Evolutionary conservation across 2,329 filamentous ascomycete species (phyloP), one percentile per base, ranked within the genome.

Genomic region (Thielaviopsis cerberus): DNA sequence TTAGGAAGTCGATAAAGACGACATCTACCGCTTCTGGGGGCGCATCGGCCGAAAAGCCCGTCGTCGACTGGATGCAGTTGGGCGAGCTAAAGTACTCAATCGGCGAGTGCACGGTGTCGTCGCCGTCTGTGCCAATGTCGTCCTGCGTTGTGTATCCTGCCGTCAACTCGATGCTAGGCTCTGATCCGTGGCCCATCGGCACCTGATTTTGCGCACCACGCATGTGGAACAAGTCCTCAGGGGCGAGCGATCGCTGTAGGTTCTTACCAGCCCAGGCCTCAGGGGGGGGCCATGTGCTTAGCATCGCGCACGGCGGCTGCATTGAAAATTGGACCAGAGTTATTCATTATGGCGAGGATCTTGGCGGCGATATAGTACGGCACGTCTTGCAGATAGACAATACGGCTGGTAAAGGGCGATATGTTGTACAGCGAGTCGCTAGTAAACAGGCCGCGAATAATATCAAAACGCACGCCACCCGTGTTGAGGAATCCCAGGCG

Each of bases 391-490:
- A 96, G 75, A 63, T 82, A 88, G 25, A 77, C 75, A 68, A 96
- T 85, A 1, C 78, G 80, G 69, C 85, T 94, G 1, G 80, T 81
- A 67, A 98, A 98, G 0, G 92, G 92, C 8, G 86, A 94, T 26
- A 97, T 77, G 45, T 91, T 83, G 67, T 82, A 97, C 0, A 86
- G 88, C 3, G 83, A 85, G 67, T 98, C 92, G 45, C 82, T 81
- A 0, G 92, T 97, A 66, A 97, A 97, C 0, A 83, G 75, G 0
- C 92, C 92, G 68, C 91, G 82, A 75, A 96, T 94, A 61, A 98
- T 86, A 68, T 98, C 92, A 69, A 97, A 98, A 51, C 92, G 86
- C 63, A 98, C 82, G 3, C 86, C 87, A 25, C 92, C 92, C 0
- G 88, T 95, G 70, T 98, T 98, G 58, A 86, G 76, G 55, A 97